A percentile compares a stretch with the other conserved stretches of the same genome.
Evolutionary conservation across 2,329 filamentous ascomycete genomes (phyloP).

Genomic region (Dactylellina drechsleri): DNA sequence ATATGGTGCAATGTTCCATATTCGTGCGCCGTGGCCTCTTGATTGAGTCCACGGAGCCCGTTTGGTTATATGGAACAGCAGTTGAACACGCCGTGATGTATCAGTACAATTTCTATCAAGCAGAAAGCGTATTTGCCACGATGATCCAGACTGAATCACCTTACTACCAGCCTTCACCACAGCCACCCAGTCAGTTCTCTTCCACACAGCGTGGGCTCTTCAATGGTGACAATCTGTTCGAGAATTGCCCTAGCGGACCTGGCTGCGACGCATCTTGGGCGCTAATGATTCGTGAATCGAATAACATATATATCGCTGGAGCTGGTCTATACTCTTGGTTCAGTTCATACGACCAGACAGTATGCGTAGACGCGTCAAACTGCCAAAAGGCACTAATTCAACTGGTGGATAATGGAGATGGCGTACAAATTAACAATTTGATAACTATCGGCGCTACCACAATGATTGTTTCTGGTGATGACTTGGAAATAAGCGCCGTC

Average conservation of each 20-base stretch:
- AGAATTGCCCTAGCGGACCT: constrained; percentile 20
- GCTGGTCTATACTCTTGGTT: constrained; percentile 44
- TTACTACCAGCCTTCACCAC: constrained; percentile 56
- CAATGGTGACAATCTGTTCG: constrained; percentile 58
- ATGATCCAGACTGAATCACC: constrained; percentile 67
- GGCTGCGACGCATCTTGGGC: constrained; percentile 56
- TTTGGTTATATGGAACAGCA: constrained; percentile 64
- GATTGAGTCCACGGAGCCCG: constrained; percentile 59
- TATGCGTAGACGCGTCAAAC: constrained; percentile 17
- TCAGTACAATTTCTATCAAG: constrained; percentile 73
- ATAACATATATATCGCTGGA: constrained; percentile 43
- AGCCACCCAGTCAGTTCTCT: constrained; percentile 37
- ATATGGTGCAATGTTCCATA: constrained; percentile 51
- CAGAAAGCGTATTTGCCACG: constrained; percentile 69
- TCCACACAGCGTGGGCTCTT: constrained; percentile 60
- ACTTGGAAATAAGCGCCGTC: neutral
- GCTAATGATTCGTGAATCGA: constrained; percentile 57
- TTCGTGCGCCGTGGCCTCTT: constrained; percentile 60
- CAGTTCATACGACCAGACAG: constrained; percentile 1
- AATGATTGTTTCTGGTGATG: constrained; percentile 9
- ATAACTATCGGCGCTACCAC: constrained; percentile 25
- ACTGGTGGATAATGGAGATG: neutral
- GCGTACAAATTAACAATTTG: constrained; percentile 20
- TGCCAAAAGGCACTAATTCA: constrained; percentile 15
- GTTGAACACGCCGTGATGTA: constrained; percentile 75